Evolutionary conservation across 257 asterid genomes (phyloP), one percentile per base, ranked within the genome.

Genomic region (Thymus quinquecostatus): DNA sequence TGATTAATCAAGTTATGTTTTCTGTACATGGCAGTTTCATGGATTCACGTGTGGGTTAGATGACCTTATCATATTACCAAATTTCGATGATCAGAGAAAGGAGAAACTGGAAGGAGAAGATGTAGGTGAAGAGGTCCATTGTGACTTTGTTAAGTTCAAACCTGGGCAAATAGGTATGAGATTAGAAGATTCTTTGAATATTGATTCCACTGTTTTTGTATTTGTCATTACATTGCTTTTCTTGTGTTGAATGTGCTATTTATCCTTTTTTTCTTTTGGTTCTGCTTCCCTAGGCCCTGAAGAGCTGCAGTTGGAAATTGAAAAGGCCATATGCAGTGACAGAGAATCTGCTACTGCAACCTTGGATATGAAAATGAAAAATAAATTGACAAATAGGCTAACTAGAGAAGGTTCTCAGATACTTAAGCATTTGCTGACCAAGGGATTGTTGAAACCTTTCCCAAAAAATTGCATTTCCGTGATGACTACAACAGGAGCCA

Each of bases 21-120:
- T 73, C 64, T 71, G 47, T 71, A 40, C 70, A 30, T 82, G 68
- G 71, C 81, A 94, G 99, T 63, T 72, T 73, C 95, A 91, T 79
- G 99, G 99, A 54, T 94, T 94, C 91, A 94, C 97, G 13, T 94
- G 99, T 81, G 99, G 97, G 74, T 43, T 91, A 27, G 99, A 89
- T 73, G 99, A 94, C 87, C 97, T 94, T 71, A 86, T 91, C 56
- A 94, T 94, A 72, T 86, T 85, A 70, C 97, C 97, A 11, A 60
- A 84, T 68, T 86, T 75, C 14, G 99, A 94, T 82, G 62, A 60
- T 66, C 82, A 81, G 80, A 85, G 97, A 86, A 88, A 91, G 86
- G 96, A 86, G 62, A 83, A 85, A 69, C 99, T 94, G 70, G 99
- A 94, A 84, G 89, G 87, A 13, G 90, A 86, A 66, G 98, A 94